Evolutionary conservation across 148 eudicot genomes (phyloP).

Genomic region (Amaranthus cruentus): DNA sequence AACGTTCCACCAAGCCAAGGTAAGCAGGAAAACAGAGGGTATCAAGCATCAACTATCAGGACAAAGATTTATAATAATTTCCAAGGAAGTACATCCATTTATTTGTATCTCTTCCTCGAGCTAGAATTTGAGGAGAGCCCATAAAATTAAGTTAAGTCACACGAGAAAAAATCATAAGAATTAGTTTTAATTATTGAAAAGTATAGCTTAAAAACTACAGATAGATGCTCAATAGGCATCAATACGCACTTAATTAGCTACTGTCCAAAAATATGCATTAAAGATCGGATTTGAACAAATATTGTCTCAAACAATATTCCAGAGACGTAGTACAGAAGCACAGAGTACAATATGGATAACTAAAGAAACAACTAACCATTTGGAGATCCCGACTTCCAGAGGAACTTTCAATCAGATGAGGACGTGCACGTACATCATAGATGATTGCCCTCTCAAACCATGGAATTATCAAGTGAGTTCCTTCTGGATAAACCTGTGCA

Average conservation of each 20-base stretch:
- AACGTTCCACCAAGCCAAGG: background rate
- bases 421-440: conserved; percentile 95
- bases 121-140: background rate
- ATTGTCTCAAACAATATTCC: background rate
- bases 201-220: background rate
- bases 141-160: background rate
- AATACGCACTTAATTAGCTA: no score
- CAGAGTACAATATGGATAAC: background rate
- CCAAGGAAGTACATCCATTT: no score
- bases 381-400: conserved; percentile 98
- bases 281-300: background rate
- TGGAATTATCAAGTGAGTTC: conserved; percentile 84
- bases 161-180: background rate
- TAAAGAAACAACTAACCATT: conserved; percentile 50
- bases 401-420: conserved; percentile 85
- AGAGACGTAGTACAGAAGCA: background rate
- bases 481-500: conserved; percentile 90
- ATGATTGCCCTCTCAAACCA: conserved; percentile 94
- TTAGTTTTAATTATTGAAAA: background rate
- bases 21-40: background rate
- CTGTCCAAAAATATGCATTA: no score
- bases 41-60: background rate
- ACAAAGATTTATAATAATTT: no score
- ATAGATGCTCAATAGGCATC: no score
- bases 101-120: no score